Evolutionary conservation across 2,329 filamentous ascomycete genomes (phyloP), one percentile per base, ranked within the genome.

Genomic region (Neodidymelliopsis sp.): DNA sequence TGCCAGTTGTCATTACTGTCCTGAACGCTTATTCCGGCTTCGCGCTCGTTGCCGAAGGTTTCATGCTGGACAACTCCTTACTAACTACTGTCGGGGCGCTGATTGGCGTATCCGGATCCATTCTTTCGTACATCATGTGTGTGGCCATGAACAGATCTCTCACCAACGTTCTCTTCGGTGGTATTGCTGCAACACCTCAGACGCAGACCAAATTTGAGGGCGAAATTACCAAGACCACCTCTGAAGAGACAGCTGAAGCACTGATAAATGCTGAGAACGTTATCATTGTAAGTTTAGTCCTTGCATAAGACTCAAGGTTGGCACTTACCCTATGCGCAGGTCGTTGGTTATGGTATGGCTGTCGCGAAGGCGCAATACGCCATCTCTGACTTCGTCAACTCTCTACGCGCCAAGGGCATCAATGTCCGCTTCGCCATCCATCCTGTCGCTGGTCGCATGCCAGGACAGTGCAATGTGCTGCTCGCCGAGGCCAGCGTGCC

Each of bases 361-460:
- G 91, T 96, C 1, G 91, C 91, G 7, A 96, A 96, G 73, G 91
- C 91, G 3, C 91, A 96, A 73, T 96, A 96, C 67, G 90, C 90
- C 16, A 90, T 96, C 41, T 88, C 88, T 4, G 89, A 92, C 65
- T 93, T 96, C 56, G 89, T 89, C 4, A 77, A 81, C 30, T 82
- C 86, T 71, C 78, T 96, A 12, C 85, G 90, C n/a, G 75, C 82
- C 29, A 88, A 87, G 69, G 88, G 88, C 3, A 80, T 94, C 62
- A 90, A 87, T 16, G 91, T 96, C 6, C 87, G 91, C 20, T 96
- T 96, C 66, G 91, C 90, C 6, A 94, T 96, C 59, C 91, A 96
- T 67, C 91, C 91, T 0, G 91, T 96, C 20, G 91, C 91, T 0
- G 91, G 91, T 9, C 84, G 91, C 23, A 96, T 96, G 91, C 91